phyloP scores from a whole-genome alignment of 2,329 filamentous ascomycete genomes.

The Aureobasidium melanogenum region DNA sequence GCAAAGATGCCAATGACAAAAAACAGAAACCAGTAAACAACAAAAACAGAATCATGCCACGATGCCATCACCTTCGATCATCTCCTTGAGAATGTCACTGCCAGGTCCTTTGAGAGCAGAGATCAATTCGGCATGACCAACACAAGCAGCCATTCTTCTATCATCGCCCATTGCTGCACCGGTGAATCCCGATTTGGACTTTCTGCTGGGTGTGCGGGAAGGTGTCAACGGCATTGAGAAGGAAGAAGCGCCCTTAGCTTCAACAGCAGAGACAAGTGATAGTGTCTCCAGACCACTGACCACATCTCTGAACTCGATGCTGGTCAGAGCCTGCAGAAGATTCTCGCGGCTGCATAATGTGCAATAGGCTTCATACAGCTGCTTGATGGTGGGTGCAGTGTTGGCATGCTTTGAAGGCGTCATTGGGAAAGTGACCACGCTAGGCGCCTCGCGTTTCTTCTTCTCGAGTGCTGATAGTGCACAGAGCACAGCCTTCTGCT shows the following conservation, averaged over 20 bases:
- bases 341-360: slow-evolving; percentile 77
- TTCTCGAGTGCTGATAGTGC: slow-evolving; percentile 73
- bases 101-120: slow-evolving; percentile 26
- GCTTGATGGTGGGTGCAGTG: slow-evolving; percentile 70
- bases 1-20: neutral
- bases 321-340: slow-evolving; percentile 80
- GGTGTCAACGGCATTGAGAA: slow-evolving; percentile 54
- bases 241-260: slow-evolving; percentile 53
- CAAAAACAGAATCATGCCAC: neutral
- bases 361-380: slow-evolving; percentile 75
- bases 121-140: slow-evolving; percentile 27
- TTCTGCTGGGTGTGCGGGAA: slow-evolving; percentile 61
- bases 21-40: neutral
- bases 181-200: slow-evolving; percentile 22
- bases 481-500: slow-evolving; percentile 93
- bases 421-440: slow-evolving; percentile 13
- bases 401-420: slow-evolving; percentile 35
- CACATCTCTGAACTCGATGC: slow-evolving; percentile 90
- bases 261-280: slow-evolving; percentile 62
- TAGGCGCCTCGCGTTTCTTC: slow-evolving; percentile 28
- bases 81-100: slow-evolving; percentile 27
- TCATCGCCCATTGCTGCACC: slow-evolving; percentile 55
- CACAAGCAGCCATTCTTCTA: slow-evolving; percentile 27
- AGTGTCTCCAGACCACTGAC: slow-evolving; percentile 81
- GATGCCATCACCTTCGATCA: slow-evolving; percentile 25